These are phyloP conservation scores for Pleurotus sapidus DNA, from an alignment of 768 basidiomycete species.

Conservation along the genomic window DNA sequence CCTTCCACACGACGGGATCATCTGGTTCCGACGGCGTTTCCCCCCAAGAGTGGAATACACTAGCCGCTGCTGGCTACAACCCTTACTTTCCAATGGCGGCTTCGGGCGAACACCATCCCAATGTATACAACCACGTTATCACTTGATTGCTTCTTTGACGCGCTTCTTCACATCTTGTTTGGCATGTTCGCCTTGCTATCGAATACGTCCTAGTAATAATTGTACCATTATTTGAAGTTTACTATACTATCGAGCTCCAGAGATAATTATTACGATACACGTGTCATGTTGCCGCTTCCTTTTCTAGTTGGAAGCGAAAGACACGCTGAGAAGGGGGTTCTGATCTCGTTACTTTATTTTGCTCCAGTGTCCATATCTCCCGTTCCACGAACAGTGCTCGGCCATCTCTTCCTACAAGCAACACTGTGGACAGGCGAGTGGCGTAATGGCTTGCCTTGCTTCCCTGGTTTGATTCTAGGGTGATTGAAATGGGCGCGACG, in stretches of 20 bases:
- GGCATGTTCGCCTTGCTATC: conserved; percentile 16
- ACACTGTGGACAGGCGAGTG: conserved; percentile 71
- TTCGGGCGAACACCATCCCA: conserved; percentile 41
- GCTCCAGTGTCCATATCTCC: conserved; percentile 56
- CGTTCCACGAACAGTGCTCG: conserved; percentile 67
- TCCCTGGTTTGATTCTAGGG: conserved; percentile 20
- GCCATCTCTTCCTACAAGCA: conserved; percentile 62
- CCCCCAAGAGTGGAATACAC: conserved; percentile 60
- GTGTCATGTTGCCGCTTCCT: conserved; percentile 3
- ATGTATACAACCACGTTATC: conserved; percentile 57
- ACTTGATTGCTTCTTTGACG: conserved; percentile 31
- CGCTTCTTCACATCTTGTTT: conserved; percentile 9
- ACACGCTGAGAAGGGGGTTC: conserved; percentile 44
- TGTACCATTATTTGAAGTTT: conserved; percentile 13
- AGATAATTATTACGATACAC: conserved; percentile 1
- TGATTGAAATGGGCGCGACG: conserved; percentile 48
- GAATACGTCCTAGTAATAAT: conserved; percentile 11
- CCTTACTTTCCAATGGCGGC: conserved; percentile 65
- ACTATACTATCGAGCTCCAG: neutral
- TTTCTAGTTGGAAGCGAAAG: conserved; percentile 38
- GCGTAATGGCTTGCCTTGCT: conserved; percentile 41
- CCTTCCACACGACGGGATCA: conserved; percentile 39
- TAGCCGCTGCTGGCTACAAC: conserved; percentile 56
- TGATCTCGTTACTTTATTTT: conserved; percentile 30
- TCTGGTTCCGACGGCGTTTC: conserved; percentile 38